Evolutionary conservation across 768 basidiomycete genomes (phyloP).

Genomic region (Boletus subcaerulescens): DNA sequence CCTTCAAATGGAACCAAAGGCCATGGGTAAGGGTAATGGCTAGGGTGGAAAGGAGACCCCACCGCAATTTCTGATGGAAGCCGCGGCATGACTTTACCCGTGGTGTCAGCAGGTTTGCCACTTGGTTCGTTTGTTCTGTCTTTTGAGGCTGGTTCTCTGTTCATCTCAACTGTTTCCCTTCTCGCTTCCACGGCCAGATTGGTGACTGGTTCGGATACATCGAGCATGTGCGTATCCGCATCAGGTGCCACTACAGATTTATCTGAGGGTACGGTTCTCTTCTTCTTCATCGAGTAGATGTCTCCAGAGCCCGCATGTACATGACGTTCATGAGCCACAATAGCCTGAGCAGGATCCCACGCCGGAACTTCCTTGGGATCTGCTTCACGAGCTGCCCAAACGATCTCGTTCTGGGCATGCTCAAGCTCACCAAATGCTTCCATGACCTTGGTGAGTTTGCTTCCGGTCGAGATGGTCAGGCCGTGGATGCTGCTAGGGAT

Average conservation of each 20-base stretch:
- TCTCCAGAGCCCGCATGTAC: neutral
- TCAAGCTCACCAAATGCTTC: constrained; percentile 17
- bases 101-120: neutral
- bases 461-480: constrained; percentile 16
- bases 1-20: constrained; percentile 37
- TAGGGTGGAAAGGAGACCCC: constrained; percentile 27
- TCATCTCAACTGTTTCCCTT: no score
- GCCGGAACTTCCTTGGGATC: constrained; percentile 18
- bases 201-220: neutral
- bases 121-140: neutral
- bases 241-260: neutral
- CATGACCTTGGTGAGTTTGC: constrained; percentile 21
- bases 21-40: constrained; percentile 40
- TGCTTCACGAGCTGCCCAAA: constrained; percentile 19
- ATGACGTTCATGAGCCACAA: constrained; percentile 6
- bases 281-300: neutral
- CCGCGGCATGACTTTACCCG: neutral
- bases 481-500: neutral
- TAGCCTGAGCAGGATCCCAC: constrained; percentile 16
- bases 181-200: no score
- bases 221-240: neutral
- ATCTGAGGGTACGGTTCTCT: neutral
- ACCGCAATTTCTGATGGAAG: neutral
- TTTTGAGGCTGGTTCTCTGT: neutral
- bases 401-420: constrained; percentile 15